Percentiles rank a stretch among this genome's conserved stretches.
Evolutionary conservation across 495 filamentous ascomycete species (phyloP).

Genomic region (Penicillium dipodomyicola): DNA sequence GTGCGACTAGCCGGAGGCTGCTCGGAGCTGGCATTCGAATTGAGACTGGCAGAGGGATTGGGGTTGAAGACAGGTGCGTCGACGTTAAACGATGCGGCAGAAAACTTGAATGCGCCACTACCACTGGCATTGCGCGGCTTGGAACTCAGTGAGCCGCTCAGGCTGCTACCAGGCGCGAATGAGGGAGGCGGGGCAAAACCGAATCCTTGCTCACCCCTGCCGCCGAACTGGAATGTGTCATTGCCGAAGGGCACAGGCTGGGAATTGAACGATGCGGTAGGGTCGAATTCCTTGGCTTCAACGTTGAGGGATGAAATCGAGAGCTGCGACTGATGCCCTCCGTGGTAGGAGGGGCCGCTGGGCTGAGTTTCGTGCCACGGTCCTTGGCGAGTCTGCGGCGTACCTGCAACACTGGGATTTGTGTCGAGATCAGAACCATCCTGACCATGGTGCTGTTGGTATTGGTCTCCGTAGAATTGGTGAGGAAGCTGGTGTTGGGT

Average conservation of each 20-base stretch:
- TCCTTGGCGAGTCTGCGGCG: slow-evolving; percentile 48
- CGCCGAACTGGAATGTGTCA: slow-evolving; percentile 53
- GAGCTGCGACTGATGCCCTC: slow-evolving; percentile 58
- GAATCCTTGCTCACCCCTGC: slow-evolving; percentile 30
- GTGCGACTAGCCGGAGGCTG: slow-evolving; percentile 33
- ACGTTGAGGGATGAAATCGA: slow-evolving; percentile 81
- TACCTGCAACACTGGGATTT: slow-evolving; percentile 70
- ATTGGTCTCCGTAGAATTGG: slow-evolving; percentile 38
- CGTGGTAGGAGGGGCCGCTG: slow-evolving; percentile 39
- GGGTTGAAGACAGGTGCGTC: slow-evolving; percentile 81
- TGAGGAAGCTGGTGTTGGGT: slow-evolving; percentile 38
- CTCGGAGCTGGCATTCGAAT: slow-evolving; percentile 26
- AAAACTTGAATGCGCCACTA: slow-evolving; percentile 69
- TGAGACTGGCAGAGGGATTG: slow-evolving; percentile 52
- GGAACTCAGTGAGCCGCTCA: slow-evolving; percentile 13
- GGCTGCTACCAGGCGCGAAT: slow-evolving; percentile 61
- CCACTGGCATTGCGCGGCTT: slow-evolving; percentile 42
- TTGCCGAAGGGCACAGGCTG: slow-evolving; percentile 54
- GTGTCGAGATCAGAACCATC: slow-evolving; percentile 71
- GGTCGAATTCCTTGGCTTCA: slow-evolving; percentile 84
- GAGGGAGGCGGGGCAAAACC: slow-evolving; percentile 67
- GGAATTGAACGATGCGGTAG: slow-evolving; percentile 59
- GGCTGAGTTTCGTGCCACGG: slow-evolving; percentile 43
- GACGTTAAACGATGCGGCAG: slow-evolving; percentile 71
- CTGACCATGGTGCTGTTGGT: slow-evolving; percentile 40